These are phyloP conservation scores for Coccomyxa sp. DNA, from an alignment of 139 green algal genomes.

Conservation along the genomic window DNA sequence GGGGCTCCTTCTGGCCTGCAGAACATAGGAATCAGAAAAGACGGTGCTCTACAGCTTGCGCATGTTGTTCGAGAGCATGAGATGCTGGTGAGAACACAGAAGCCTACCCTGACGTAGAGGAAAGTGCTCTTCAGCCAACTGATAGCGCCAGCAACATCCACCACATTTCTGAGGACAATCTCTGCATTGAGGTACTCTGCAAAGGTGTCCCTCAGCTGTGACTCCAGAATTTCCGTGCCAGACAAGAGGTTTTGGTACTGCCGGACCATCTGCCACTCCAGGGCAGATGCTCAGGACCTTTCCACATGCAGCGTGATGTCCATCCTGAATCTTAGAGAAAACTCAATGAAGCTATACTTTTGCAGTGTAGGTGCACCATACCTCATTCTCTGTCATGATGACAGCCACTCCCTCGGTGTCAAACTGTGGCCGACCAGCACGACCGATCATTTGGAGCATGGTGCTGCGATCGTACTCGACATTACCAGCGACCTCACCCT, in stretches of 20 bases:
- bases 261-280: constrained; percentile 22
- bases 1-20: constrained; percentile 29
- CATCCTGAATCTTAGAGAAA: too few relatives aligned
- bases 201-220: constrained; percentile 47
- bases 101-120: constrained; percentile 66
- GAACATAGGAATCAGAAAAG: too few relatives aligned
- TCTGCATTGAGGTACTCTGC: constrained; percentile 79
- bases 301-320: too few relatives aligned
- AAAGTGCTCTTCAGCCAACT: constrained; percentile 80
- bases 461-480: constrained; percentile 82
- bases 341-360: too few relatives aligned
- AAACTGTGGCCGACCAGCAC: constrained; percentile 88
- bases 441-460: constrained; percentile 47
- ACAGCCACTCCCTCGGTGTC: constrained; percentile 84
- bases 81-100: too few relatives aligned
- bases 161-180: constrained; percentile 64
- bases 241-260: constrained; percentile 54
- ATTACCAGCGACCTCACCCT: constrained; percentile 52
- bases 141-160: constrained; percentile 53
- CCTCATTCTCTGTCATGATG: constrained; percentile 83
- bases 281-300: background rate
- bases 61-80: too few relatives aligned
- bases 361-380: background rate
- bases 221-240: constrained; percentile 60
- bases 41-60: too few relatives aligned